These are phyloP conservation scores for Epichloe sp. DNA, from an alignment of 2,329 filamentous ascomycete species.

Conservation along the genomic window DNA sequence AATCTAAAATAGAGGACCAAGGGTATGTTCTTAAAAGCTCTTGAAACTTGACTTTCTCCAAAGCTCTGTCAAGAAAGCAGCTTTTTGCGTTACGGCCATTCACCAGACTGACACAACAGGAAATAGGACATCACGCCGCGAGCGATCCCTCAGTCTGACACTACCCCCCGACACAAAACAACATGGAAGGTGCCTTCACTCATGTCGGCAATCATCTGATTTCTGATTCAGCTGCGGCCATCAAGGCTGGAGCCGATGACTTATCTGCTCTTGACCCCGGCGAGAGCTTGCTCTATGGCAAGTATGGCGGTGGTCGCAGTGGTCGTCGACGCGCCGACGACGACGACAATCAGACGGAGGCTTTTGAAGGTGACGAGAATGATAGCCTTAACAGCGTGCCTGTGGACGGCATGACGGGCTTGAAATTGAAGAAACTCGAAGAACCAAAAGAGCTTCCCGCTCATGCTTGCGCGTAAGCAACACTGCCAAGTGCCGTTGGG, in stretches of 20 bases:
- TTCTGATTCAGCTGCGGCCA: constrained; percentile 71
- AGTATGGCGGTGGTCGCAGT: constrained; percentile 43
- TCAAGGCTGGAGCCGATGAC: constrained; percentile 74
- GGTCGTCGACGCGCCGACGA: constrained; percentile 65
- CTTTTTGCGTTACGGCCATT: background rate
- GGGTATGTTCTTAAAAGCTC: constrained; percentile 3
- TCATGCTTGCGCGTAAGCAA: constrained; percentile 83
- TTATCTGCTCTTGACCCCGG: constrained; percentile 60
- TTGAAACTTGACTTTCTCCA: background rate
- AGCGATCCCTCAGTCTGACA: constrained; percentile 5
- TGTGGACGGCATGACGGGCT: constrained; percentile 58
- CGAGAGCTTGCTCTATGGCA: constrained; percentile 66
- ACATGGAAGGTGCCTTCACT: constrained; percentile 79
- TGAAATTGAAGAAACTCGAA: constrained; percentile 44
- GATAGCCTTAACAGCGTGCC: constrained; percentile 68
- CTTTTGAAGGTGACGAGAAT: constrained; percentile 69
- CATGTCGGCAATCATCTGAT: constrained; percentile 79
- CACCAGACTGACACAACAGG: background rate
- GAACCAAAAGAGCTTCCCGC: constrained; percentile 84
- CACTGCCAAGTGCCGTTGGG: constrained; percentile 1
- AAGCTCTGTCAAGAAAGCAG: background rate
- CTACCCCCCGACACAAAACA: constrained; percentile 12
- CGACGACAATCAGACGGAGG: constrained; percentile 80
- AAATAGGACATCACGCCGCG: background rate
- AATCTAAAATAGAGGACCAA: constrained; percentile 1